These are phyloP conservation scores for Isatis tinctoria DNA, from an alignment of 345 rosid genomes.

Conservation along the genomic window DNA sequence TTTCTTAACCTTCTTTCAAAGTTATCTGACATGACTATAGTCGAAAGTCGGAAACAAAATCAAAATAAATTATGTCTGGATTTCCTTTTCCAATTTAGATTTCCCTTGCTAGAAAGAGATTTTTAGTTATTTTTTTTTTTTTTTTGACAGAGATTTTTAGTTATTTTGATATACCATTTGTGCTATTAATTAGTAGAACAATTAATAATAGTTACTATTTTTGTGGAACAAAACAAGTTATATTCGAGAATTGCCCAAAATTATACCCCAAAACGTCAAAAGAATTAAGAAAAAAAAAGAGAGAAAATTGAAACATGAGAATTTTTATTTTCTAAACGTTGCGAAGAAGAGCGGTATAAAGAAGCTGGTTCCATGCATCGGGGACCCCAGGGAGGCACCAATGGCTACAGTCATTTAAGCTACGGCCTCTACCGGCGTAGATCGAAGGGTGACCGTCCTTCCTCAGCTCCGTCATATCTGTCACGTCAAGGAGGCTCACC, in stretches of 20 bases:
- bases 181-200: not conserved
- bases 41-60: too few species aligned
- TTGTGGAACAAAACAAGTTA: too few species aligned
- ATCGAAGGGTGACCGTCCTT: slow-evolving; percentile 66
- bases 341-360: slow-evolving; percentile 33
- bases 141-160: too few species aligned
- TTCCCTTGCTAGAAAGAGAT: too few species aligned
- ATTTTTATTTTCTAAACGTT: not conserved
- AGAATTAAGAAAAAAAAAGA: not conserved
- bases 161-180: not conserved
- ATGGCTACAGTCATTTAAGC: slow-evolving; percentile 55
- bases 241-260: not conserved
- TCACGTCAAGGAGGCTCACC: slow-evolving; percentile 48
- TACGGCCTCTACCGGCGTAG: slow-evolving; percentile 34
- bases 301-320: not conserved
- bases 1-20: too few species aligned
- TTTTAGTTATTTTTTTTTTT: too few species aligned
- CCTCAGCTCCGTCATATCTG: slow-evolving; percentile 53
- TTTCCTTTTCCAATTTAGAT: too few species aligned
- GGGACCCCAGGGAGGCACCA: slow-evolving; percentile 86
- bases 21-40: too few species aligned
- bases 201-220: not conserved
- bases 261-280: not conserved
- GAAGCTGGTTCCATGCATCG: slow-evolving; percentile 68
- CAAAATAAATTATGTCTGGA: too few species aligned